These are phyloP conservation scores for Trichoderma afroharzianum DNA, from an alignment of 2,329 filamentous ascomycete species.

Conservation along the genomic window DNA sequence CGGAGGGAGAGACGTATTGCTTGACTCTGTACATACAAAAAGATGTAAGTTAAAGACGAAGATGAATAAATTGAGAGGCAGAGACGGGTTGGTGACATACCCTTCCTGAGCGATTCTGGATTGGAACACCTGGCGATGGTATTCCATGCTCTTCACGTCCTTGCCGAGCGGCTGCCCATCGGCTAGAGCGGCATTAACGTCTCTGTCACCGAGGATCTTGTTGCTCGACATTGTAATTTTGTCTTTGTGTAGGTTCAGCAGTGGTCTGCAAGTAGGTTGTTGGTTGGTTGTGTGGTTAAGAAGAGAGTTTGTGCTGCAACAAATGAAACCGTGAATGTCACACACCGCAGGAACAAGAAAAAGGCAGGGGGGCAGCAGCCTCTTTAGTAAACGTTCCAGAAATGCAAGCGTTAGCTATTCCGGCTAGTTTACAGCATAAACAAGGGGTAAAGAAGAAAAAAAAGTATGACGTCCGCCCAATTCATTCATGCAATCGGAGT, in stretches of 20 bases:
- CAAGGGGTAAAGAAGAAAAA: neutral
- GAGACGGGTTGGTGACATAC: constrained; percentile 43
- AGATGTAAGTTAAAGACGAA: neutral
- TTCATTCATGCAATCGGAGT: neutral
- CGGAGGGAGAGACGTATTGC: constrained; percentile 77
- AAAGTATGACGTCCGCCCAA: neutral
- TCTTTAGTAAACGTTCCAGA: constrained; percentile 1
- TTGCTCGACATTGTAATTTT: constrained; percentile 50
- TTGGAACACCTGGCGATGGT: constrained; percentile 72
- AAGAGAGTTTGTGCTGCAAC: neutral
- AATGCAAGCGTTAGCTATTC: neutral
- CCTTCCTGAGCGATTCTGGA: constrained; percentile 65
- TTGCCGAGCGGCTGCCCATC: constrained; percentile 29
- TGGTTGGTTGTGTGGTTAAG: neutral
- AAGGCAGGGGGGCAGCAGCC: neutral
- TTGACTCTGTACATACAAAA: constrained; percentile 33
- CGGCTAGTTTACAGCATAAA: neutral
- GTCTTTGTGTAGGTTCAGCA: constrained; percentile 30
- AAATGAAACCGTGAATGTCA: neutral
- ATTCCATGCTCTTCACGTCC: constrained; percentile 60
- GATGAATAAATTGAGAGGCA: too few relatives aligned
- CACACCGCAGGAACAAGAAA: neutral
- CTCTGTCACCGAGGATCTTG: constrained; percentile 61
- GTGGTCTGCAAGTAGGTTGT: neutral
- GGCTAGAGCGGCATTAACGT: constrained; percentile 56